Percentiles rank a stretch among this genome's conserved stretches.
Conservation (phyloP, 2,329 filamentous ascomycete species). For the Colletotrichum paranaense region DNA sequence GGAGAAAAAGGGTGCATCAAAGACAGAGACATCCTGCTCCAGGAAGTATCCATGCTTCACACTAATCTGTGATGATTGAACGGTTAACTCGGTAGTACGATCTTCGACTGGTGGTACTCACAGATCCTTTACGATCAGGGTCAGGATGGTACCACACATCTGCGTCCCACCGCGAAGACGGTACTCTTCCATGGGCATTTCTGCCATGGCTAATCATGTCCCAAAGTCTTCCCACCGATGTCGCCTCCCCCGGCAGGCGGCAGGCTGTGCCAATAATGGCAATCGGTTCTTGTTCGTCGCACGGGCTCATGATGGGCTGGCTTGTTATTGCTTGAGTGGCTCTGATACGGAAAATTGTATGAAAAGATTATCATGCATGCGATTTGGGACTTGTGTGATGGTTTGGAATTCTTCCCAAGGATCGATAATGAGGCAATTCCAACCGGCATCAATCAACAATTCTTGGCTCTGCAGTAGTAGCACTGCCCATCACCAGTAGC, state of each 20-base stretch:
- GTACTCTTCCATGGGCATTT: constrained; percentile 32
- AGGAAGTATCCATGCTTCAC: constrained; percentile 52
- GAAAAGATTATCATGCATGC: no score
- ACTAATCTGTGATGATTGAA: constrained; percentile 15
- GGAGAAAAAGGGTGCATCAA: constrained; percentile 64
- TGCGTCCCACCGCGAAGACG: constrained; percentile 38
- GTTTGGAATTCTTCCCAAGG: no score
- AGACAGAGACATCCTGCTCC: constrained; percentile 56
- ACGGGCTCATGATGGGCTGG: constrained; percentile 16
- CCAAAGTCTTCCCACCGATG: constrained; percentile 48
- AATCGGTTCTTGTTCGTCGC: constrained; percentile 44
- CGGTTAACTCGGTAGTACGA: not conserved
- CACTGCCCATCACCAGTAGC: not conserved
- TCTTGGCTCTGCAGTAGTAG: not conserved
- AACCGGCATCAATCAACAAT: not conserved
- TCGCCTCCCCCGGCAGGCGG: constrained; percentile 49
- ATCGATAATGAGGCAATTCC: no score
- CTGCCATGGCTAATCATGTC: constrained; percentile 40
- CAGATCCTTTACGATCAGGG: constrained; percentile 36
- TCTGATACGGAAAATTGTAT: no score
- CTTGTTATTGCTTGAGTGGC: not conserved
- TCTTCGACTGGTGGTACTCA: not conserved
- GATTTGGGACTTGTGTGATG: no score
- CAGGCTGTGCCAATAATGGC: constrained; percentile 53
- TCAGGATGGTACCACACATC: constrained; percentile 38